Conservation (phyloP, 1,139 yeast genomes). For the Debaryomyces sp. region DNA sequence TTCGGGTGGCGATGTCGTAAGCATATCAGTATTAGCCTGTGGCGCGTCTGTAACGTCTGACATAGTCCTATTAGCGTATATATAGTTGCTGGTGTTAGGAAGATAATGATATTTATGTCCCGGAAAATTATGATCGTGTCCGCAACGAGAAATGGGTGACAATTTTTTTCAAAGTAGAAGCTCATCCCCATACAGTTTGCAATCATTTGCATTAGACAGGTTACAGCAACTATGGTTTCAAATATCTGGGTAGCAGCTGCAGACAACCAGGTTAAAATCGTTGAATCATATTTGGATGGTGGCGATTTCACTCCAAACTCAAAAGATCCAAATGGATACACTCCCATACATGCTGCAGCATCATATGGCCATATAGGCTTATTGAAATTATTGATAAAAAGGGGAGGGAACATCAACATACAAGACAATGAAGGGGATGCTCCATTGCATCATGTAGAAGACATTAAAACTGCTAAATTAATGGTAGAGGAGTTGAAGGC, state of each 20-base stretch:
- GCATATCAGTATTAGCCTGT: not conserved
- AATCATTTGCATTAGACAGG: not conserved
- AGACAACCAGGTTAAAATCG: slow-evolving; percentile 68
- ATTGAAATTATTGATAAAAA: slow-evolving; percentile 54
- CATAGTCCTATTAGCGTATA: slow-evolving; percentile 1
- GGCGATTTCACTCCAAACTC: slow-evolving; percentile 66
- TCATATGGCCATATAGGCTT: slow-evolving; percentile 83
- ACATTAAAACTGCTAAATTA: slow-evolving; percentile 59
- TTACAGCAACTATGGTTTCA: slow-evolving; percentile 36
- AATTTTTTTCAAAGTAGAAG: slow-evolving; percentile 3
- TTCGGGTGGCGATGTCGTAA: slow-evolving; percentile 24
- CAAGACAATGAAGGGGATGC: slow-evolving; percentile 92
- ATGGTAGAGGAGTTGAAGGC: slow-evolving; percentile 71
- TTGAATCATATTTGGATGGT: slow-evolving; percentile 53
- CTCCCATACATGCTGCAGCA: slow-evolving; percentile 96
- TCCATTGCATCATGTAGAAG: slow-evolving; percentile 90
- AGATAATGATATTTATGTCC: not conserved
- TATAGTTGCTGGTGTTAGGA: not conserved
- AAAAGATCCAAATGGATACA: slow-evolving; percentile 90
- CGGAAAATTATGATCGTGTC: slow-evolving; percentile 5
- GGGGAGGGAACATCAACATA: slow-evolving; percentile 80
- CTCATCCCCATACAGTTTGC: slow-evolving; percentile 5
- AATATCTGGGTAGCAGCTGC: slow-evolving; percentile 97
- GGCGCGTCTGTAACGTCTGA: slow-evolving; percentile 8
- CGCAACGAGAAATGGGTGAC: slow-evolving; percentile 3